phyloP scores from a whole-genome alignment of 495 filamentous ascomycete species.

The Bryoglossum gracile region DNA sequence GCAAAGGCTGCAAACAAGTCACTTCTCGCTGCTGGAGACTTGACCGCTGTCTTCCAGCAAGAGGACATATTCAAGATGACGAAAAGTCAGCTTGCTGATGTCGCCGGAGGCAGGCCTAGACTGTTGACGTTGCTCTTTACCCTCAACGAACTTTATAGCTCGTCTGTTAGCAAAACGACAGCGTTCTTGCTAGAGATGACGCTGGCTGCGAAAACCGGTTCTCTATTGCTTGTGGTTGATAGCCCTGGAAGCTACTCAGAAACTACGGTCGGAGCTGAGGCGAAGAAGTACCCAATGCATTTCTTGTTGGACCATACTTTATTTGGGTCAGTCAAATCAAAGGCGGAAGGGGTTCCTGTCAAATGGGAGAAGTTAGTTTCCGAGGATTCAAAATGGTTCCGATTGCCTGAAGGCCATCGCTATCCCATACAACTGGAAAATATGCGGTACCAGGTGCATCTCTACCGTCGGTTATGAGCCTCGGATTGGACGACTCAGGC shows the following conservation, averaged over 20 bases:
- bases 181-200: constrained; percentile 62
- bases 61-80: constrained; percentile 53
- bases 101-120: constrained; percentile 29
- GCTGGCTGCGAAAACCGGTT: constrained; percentile 42
- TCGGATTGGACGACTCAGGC: no score
- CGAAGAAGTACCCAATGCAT: constrained; percentile 83
- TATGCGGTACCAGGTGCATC: constrained; percentile 88
- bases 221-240: constrained; percentile 79
- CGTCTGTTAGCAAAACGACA: constrained; percentile 67
- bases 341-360: constrained; percentile 1
- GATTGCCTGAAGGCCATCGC: constrained; percentile 53
- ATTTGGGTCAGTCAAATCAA: constrained; percentile 31
- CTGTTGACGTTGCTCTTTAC: constrained; percentile 87
- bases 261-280: constrained; percentile 50
- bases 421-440: constrained; percentile 88
- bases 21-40: constrained; percentile 9
- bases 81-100: constrained; percentile 31
- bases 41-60: constrained; percentile 48
- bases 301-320: constrained; percentile 85
- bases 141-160: constrained; percentile 87
- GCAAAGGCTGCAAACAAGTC: constrained; percentile 34
- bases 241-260: constrained; percentile 90
- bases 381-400: constrained; percentile 79
- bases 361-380: constrained; percentile 66
- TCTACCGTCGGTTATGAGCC: constrained; percentile 45